phyloP scores from a whole-genome alignment of 108 stramenopile genomes.

The Skeletonema costatum region DNA sequence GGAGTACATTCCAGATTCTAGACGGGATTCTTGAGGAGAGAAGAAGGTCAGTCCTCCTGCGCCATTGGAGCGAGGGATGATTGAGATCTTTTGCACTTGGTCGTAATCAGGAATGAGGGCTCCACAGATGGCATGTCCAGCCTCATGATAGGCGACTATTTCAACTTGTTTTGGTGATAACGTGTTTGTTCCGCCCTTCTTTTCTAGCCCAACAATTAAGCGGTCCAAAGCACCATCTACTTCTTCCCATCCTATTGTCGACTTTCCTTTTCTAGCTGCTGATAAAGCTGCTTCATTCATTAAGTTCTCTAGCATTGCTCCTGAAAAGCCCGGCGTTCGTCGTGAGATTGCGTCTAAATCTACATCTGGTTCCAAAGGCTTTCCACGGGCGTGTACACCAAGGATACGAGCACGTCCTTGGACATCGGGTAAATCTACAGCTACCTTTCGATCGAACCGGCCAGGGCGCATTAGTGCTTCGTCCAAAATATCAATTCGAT shows the following conservation, averaged over 20 bases:
- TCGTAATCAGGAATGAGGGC: conserved; percentile 89
- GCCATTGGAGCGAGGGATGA: conserved; percentile 93
- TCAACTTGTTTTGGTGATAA: conserved; percentile 71
- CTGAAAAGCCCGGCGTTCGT: conserved; percentile 96
- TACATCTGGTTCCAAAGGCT: conserved; percentile 92
- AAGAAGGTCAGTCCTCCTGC: conserved; percentile 95
- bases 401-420: conserved; percentile 92
- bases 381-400: conserved; percentile 91
- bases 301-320: conserved; percentile 96
- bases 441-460: conserved; percentile 97
- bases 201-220: conserved; percentile 96
- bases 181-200: conserved; percentile 85
- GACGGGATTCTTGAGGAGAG: conserved; percentile 89
- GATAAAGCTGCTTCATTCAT: conserved; percentile 98
- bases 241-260: conserved; percentile 89
- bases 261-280: conserved; percentile 75
- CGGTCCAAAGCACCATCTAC: conserved; percentile 97
- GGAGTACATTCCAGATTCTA: conserved; percentile 93
- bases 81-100: conserved; percentile 97
- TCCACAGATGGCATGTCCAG: conserved; percentile 94
- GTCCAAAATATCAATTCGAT: conserved; percentile 96
- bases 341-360: conserved; percentile 90
- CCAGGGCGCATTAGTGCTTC: conserved; percentile 95
- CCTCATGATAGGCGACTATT: conserved; percentile 96
- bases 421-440: conserved; percentile 95